Conservation (phyloP, 495 filamentous ascomycete species). For the Astrocystis sublimbata region DNA sequence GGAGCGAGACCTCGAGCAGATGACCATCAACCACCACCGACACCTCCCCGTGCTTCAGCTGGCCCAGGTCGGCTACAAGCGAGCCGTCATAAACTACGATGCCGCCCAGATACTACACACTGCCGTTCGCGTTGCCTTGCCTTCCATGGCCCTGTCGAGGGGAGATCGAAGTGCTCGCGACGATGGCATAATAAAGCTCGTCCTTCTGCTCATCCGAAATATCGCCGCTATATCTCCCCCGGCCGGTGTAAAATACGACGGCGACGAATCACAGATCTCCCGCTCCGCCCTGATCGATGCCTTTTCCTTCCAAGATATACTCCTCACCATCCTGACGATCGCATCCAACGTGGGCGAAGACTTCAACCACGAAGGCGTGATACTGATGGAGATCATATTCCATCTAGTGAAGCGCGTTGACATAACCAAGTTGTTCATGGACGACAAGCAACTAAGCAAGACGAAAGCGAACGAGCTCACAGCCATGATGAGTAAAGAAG, state of each 20-base stretch:
- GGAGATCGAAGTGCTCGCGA: conserved; percentile 77
- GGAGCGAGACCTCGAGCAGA: conserved; percentile 70
- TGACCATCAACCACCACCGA: conserved; percentile 90
- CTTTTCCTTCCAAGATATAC: conserved; percentile 86
- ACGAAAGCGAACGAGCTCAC: conserved; percentile 73
- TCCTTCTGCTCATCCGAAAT: conserved; percentile 88
- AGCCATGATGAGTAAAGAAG: conserved; percentile 74
- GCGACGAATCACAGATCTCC: conserved; percentile 85
- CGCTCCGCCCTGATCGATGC: conserved; percentile 84
- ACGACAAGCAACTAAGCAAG: conserved; percentile 65
- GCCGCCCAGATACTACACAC: conserved; percentile 74
- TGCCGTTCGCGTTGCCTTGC: conserved; percentile 76
- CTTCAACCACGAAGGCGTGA: conserved; percentile 82
- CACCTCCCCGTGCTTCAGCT: conserved; percentile 87
- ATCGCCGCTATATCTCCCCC: conserved; percentile 79
- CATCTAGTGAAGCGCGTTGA: conserved; percentile 90
- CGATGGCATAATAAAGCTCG: conserved; percentile 89
- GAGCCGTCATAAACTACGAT: conserved; percentile 78
- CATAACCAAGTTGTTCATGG: conserved; percentile 81
- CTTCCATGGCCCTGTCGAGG: conserved; percentile 77
- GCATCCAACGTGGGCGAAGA: conserved; percentile 91
- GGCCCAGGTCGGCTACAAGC: conserved; percentile 86
- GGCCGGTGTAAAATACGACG: conserved; percentile 52
- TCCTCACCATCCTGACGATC: conserved; percentile 79
- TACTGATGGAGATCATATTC: conserved; percentile 86